Evolutionary conservation across 2,329 filamentous ascomycete genomes (phyloP), one percentile per base, ranked within the genome.

Genomic region (Sarocladium oryzae): DNA sequence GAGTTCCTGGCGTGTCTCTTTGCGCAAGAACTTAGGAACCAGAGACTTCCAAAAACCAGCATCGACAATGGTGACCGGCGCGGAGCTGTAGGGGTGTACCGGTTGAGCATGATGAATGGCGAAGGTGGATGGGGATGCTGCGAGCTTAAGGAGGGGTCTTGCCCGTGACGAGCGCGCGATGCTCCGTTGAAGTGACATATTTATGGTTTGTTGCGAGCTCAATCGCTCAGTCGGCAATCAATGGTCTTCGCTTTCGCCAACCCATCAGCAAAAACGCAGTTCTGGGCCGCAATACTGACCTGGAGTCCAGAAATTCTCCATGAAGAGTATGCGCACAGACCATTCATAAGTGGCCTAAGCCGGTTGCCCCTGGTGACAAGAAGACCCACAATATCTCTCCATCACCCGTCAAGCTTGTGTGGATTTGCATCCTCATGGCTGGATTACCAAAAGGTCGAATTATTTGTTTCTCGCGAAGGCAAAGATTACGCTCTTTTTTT

Each of bases 11-110:
- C 60, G 66, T 50, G 68, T 73, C 57, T 70, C 63, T 46, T 64
- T 67, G 55, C 81, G 79, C 41, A 84, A 61, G n/a, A 80, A 77
- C 58, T 85, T 88, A 2, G 87, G 86, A 46, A 90, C 69, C 54
- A 90, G 69, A 9, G 77, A 79, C 58, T 75, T 79, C 87, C 87
- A 90, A 66, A 89, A 83, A 9, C 79, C 79, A 5, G 73, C 56
- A 57, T 83, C 75, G 21, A 71, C 68, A 50, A 85, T 68, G 37
- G 73, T 75, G n/a, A 75, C 78, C 9, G 75, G 63, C 10, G 62
- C 61, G 1, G 70, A 48, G 26, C 46, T 49, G 46, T 49, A 49
- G 20, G 46, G 33, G 7, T 32, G 46, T 4, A n/a, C 7, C 8
- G 11, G 24, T 30, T 13, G 28, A 30, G 28, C n/a, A 28, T 7